These are phyloP conservation scores for Tricladium varicosporioides DNA, from an alignment of 2,329 filamentous ascomycete genomes.

Conservation along the genomic window DNA sequence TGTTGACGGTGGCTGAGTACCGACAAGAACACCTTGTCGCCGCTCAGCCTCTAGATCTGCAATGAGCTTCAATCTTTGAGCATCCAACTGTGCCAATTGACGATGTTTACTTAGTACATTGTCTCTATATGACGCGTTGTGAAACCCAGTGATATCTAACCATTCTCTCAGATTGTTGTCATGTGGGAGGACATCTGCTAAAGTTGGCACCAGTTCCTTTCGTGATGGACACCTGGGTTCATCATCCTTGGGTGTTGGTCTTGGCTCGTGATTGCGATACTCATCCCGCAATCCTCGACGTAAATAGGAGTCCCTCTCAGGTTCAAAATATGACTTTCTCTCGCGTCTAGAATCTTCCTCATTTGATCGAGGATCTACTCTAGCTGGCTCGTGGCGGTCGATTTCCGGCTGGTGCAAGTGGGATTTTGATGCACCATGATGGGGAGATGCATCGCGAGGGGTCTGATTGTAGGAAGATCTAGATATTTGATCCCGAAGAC, in stretches of 20 bases:
- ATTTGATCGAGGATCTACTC: conserved; percentile 14
- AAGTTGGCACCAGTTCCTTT: conserved; percentile 20
- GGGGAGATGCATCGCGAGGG: conserved; percentile 19
- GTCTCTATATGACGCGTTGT: conserved; percentile 34
- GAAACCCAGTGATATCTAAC: conserved; percentile 36
- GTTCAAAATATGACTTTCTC: conserved; percentile 17
- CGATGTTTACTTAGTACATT: conserved; percentile 31
- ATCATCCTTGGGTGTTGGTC: conserved; percentile 13
- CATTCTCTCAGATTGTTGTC: conserved; percentile 36
- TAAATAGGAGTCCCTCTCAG: conserved; percentile 12
- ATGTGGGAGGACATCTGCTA: conserved; percentile 26
- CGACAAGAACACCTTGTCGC: conserved; percentile 12
- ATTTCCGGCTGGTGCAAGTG: conserved; percentile 18
- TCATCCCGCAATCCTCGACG: conserved; percentile 23
- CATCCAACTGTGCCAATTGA: conserved; percentile 33
- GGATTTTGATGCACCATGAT: conserved; percentile 16
- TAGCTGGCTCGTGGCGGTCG: conserved; percentile 20
- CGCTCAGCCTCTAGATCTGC: conserved; percentile 31
- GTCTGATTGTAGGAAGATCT: conserved; percentile 3
- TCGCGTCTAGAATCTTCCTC: conserved; percentile 20
- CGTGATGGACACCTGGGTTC: conserved; percentile 14
- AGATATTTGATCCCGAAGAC: conserved; percentile 9
- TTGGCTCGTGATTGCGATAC: conserved; percentile 3
- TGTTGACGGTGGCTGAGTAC: conserved; percentile 8
- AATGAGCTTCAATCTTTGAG: conserved; percentile 30